Conservation (phyloP, 345 rosid genomes). For the Camelina hispida region DNA sequence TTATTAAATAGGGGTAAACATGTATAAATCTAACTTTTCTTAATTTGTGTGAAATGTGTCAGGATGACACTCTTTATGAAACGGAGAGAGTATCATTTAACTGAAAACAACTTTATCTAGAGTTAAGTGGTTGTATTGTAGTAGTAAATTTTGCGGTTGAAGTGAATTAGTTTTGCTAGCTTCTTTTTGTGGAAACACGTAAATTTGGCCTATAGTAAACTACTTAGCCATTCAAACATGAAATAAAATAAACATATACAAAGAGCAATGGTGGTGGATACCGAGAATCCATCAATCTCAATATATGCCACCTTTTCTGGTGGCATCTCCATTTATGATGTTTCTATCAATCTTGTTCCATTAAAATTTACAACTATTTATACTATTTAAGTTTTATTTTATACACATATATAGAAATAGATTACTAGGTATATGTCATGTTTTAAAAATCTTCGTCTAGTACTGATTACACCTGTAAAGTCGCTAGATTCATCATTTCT, state of each 20-base stretch:
- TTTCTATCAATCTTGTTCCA: conserved; percentile 36
- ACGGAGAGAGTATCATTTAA: background rate
- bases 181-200: background rate
- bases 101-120: background rate
- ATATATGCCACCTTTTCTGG: conserved; percentile 40
- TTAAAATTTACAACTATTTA: conserved; percentile 16
- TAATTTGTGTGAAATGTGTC: no score
- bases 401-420: background rate
- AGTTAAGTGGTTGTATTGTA: background rate
- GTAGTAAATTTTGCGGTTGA: background rate
- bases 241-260: background rate
- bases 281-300: conserved; percentile 47
- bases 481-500: no score
- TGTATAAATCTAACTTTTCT: no score
- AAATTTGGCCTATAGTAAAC: conserved; percentile 3
- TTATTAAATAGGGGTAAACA: no score
- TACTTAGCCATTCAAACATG: background rate
- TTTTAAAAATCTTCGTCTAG: no score
- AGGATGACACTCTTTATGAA: no score
- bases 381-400: background rate
- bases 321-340: conserved; percentile 43
- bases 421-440: conserved; percentile 9
- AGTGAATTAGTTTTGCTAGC: background rate
- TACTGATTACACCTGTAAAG: no score
- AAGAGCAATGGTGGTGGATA: conserved; percentile 28